Percentiles rank a stretch among this genome's conserved stretches.
Evolutionary conservation across 805 yeast genomes (phyloP).

Genomic region (Starmerella sirachaensis): DNA sequence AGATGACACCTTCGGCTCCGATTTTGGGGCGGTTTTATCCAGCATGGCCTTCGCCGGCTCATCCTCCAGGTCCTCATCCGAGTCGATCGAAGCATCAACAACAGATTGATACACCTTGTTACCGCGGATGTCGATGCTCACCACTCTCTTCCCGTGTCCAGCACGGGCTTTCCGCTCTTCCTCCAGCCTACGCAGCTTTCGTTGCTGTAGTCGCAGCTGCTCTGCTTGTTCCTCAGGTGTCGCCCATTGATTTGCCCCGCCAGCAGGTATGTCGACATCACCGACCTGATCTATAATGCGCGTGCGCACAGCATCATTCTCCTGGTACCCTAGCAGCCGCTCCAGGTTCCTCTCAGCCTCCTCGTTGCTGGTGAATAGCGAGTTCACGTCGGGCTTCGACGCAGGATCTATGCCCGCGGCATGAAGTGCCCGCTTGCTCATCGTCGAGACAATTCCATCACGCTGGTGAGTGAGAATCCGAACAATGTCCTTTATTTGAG

Average conservation of each 20-base stretch:
- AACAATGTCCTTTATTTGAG: conserved; percentile 46
- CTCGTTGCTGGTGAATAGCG: conserved; percentile 15
- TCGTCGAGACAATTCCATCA: conserved; percentile 28
- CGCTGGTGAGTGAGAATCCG: conserved; percentile 50
- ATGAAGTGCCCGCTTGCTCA: conserved; percentile 30
- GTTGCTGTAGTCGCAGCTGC: conserved; percentile 76
- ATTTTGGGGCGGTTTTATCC: too few relatives aligned
- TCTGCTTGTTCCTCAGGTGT: conserved; percentile 73
- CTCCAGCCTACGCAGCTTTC: conserved; percentile 52
- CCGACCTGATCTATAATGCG: conserved; percentile 85
- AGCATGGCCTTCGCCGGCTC: neutral
- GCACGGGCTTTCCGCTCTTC: conserved; percentile 43
- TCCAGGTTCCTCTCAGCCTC: conserved; percentile 67
- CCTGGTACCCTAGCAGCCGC: conserved; percentile 66
- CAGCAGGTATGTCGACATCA: conserved; percentile 59
- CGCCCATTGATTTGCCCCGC: conserved; percentile 62
- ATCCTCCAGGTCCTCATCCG: conserved; percentile 7
- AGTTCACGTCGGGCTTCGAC: neutral
- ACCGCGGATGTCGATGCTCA: conserved; percentile 66
- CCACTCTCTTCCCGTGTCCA: conserved; percentile 64
- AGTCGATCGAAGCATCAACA: conserved; percentile 26
- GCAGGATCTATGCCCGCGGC: conserved; percentile 29
- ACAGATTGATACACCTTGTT: conserved; percentile 67
- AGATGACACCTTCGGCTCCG: conserved; percentile 1
- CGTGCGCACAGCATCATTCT: conserved; percentile 79